Conservation (phyloP, 768 basidiomycete species). For the Tubosaeta sp. region DNA sequence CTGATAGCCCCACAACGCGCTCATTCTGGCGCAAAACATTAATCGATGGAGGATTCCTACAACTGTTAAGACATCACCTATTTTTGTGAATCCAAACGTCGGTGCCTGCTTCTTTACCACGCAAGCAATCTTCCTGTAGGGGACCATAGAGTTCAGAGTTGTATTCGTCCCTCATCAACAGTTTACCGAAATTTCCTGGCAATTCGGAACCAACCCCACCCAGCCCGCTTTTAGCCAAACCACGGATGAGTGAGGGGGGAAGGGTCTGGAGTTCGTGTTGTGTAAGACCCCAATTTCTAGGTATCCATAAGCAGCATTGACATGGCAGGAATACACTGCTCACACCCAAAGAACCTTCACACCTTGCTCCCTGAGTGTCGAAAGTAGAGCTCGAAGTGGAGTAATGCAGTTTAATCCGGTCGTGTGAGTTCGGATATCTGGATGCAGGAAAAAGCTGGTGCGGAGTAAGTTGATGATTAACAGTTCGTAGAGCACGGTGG, state of each 20-base stretch:
- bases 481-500: background rate
- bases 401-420: slow-evolving; percentile 56
- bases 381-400: slow-evolving; percentile 47
- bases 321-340: slow-evolving; percentile 16
- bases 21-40: slow-evolving; percentile 41
- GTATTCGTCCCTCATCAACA: slow-evolving; percentile 53
- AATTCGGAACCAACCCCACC: slow-evolving; percentile 55
- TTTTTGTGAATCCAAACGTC: slow-evolving; percentile 76
- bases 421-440: slow-evolving; percentile 50
- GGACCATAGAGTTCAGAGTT: slow-evolving; percentile 65
- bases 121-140: slow-evolving; percentile 50
- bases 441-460: slow-evolving; percentile 60
- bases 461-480: background rate
- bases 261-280: slow-evolving; percentile 57
- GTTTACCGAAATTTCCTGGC: slow-evolving; percentile 48
- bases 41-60: background rate
- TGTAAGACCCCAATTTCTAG: slow-evolving; percentile 71
- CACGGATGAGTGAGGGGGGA: slow-evolving; percentile 55
- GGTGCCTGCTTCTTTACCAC: slow-evolving; percentile 50
- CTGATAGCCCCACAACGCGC: slow-evolving; percentile 63
- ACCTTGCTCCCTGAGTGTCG: slow-evolving; percentile 44
- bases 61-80: too few relatives aligned
- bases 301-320: background rate
- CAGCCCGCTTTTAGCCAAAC: slow-evolving; percentile 45
- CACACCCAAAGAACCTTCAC: slow-evolving; percentile 66